Evolutionary conservation across 1,284 basidiomycete genomes (phyloP).

Genomic region (Cystobasidiaceae sp.): DNA sequence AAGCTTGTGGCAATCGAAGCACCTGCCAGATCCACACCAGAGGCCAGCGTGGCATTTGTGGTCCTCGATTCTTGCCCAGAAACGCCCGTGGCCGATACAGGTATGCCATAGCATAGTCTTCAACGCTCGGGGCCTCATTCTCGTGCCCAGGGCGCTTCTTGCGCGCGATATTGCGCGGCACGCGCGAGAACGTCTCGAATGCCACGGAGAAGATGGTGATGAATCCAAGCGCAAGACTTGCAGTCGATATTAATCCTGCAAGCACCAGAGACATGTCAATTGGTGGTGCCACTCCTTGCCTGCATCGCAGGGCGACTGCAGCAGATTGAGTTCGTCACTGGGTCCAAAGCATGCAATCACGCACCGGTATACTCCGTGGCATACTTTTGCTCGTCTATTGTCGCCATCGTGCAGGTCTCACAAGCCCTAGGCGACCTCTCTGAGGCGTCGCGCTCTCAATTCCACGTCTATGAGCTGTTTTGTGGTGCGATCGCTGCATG

Average conservation of each 20-base stretch:
- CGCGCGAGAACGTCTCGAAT: constrained; percentile 35
- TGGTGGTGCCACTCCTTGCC: not conserved
- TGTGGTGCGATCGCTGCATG: no score
- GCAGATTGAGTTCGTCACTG: no score
- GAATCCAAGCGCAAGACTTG: constrained; percentile 35
- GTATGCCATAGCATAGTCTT: constrained; percentile 37
- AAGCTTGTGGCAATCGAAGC: constrained; percentile 59
- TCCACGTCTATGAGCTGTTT: no score
- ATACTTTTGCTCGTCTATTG: constrained; percentile 25
- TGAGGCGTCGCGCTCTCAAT: no score
- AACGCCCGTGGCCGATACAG: constrained; percentile 39
- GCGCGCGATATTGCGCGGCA: constrained; percentile 32
- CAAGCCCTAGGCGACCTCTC: no score
- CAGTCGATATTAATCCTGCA: constrained; percentile 38
- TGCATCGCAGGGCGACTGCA: not conserved
- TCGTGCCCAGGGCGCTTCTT: constrained; percentile 27
- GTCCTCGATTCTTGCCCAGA: constrained; percentile 46
- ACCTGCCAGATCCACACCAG: constrained; percentile 67
- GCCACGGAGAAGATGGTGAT: constrained; percentile 33
- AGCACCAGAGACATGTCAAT: not conserved
- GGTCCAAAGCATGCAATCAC: not conserved
- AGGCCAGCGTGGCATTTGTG: constrained; percentile 54
- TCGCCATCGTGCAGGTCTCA: no score
- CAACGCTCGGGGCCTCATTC: constrained; percentile 33
- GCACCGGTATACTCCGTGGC: constrained; percentile 28